Base-by-base conservation (phyloP, 768 basidiomycete genomes). In the Trametes coccinea region DNA sequence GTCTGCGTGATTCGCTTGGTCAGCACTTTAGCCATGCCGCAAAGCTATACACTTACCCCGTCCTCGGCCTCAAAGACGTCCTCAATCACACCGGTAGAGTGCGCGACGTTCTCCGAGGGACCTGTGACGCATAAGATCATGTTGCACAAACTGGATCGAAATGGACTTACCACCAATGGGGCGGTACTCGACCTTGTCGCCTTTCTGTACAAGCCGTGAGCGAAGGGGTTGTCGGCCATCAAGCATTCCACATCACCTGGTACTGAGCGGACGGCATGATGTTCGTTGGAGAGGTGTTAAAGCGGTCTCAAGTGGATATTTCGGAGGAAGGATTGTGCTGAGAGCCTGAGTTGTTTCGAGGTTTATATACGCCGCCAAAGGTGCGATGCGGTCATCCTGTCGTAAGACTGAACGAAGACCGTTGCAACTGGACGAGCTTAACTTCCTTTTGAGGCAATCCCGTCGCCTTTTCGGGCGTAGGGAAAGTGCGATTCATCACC, bases 151-250 rank as follows among this genome's bases (percentile, higher is more conserved):
- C 13, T 10, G 30, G 10, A 16, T 13, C 22, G 3, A 40, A 11
- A 14, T 33, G 22, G 22, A 45, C 59, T 31, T 43, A 22, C 77
- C 79, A 9, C 80, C 80, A 34, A 80, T 74, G 43, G 76, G 77
- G 53, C 77, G 73, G 60, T 80, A 81, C 64, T 79, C 78, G 64
- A 81, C 76, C 59, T 68, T 75, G 62, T 81, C 77, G 54, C 78
- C 78, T 60, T 71, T 64, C 76, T 75, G 48, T 8, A 48, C 3
- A 2, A 16, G 4, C 2, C 22, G 14, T 52, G 4, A 45, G 16
- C n/a, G 1, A 14, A 3, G 13, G 14, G 33, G 5, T 11, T 8
- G 5, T 8, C 1, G 13, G 9, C 1, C 6, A 11, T 37, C 34
- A 6, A 8, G n/a, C 22, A 22, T 22, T 22, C 22, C 22, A 22